Evolutionary conservation across 2,329 filamentous ascomycete species (phyloP).

Genomic region (Sarocladium brachiariae): DNA sequence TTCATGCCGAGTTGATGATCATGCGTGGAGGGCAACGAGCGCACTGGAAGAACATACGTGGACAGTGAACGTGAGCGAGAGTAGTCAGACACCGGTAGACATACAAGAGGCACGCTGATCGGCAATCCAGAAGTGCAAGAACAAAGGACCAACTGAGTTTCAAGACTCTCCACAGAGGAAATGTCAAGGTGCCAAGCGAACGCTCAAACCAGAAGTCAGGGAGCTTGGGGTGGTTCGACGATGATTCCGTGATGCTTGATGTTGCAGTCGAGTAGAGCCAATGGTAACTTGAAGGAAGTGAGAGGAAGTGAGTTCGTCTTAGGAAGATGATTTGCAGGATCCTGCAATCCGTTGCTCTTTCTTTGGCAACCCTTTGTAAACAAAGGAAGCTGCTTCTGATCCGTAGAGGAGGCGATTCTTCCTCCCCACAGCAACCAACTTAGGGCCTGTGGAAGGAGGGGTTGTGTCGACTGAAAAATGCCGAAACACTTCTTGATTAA

Average conservation of each 20-base stretch:
- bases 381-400: too few relatives aligned
- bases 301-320: too few relatives aligned
- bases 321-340: too few relatives aligned
- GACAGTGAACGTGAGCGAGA: conserved; percentile 14
- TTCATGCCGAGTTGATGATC: neutral
- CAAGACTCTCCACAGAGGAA: conserved; percentile 3
- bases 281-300: neutral
- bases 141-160: neutral
- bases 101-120: conserved; percentile 25
- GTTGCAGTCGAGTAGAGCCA: neutral
- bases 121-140: conserved; percentile 11
- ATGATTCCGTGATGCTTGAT: neutral
- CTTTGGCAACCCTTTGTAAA: too few relatives aligned
- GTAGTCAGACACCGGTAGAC: conserved; percentile 30
- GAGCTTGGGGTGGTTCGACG: neutral
- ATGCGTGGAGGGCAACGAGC: neutral
- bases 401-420: too few relatives aligned
- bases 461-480: too few relatives aligned
- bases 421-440: too few relatives aligned
- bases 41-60: too few relatives aligned
- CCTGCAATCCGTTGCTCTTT: too few relatives aligned
- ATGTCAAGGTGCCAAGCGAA: conserved; percentile 5
- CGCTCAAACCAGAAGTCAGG: conserved; percentile 1
- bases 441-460: too few relatives aligned
- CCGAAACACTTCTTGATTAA: too few relatives aligned